Percentiles rank a stretch among this genome's conserved stretches.
Evolutionary conservation across 805 yeast genomes (phyloP).

Genomic region (Ogataea methanolica): DNA sequence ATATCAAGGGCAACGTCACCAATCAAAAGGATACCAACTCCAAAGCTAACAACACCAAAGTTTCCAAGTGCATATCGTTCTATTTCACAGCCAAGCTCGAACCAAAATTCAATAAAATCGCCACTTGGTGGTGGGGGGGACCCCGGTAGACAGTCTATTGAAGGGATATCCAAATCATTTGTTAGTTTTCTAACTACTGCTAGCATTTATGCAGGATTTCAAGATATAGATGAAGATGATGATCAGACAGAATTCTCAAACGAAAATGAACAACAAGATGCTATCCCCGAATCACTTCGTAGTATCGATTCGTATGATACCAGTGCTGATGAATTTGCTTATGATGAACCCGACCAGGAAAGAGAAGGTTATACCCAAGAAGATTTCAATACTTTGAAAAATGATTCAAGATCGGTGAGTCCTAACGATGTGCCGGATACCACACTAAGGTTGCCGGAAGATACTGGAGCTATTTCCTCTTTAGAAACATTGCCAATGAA

Average conservation of each 20-base stretch:
- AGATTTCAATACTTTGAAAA: conserved; percentile 1
- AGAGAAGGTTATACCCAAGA: neutral
- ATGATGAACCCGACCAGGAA: neutral
- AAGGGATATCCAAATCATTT: conserved; percentile 46
- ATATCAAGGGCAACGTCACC: conserved; percentile 19
- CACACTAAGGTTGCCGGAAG: neutral
- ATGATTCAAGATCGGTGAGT: conserved; percentile 1
- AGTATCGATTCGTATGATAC: neutral
- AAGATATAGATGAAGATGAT: conserved; percentile 27
- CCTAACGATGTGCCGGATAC: neutral
- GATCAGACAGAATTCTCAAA: conserved; percentile 26
- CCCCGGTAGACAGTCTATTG: conserved; percentile 18
- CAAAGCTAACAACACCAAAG: conserved; percentile 8
- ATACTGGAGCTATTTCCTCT: neutral
- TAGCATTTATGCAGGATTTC: conserved; percentile 43
- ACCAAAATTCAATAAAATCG: neutral
- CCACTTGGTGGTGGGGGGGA: conserved; percentile 1
- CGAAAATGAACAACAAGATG: conserved; percentile 6
- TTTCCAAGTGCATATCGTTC: conserved; percentile 7
- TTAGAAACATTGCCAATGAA: neutral
- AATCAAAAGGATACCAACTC: conserved; percentile 7
- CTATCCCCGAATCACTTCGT: neutral
- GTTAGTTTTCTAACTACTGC: conserved; percentile 55
- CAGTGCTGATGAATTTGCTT: neutral
- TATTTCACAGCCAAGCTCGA: neutral